Base-by-base conservation (phyloP, 352 stramenopile genomes). In the Phytopythium chamaehyphon region DNA sequence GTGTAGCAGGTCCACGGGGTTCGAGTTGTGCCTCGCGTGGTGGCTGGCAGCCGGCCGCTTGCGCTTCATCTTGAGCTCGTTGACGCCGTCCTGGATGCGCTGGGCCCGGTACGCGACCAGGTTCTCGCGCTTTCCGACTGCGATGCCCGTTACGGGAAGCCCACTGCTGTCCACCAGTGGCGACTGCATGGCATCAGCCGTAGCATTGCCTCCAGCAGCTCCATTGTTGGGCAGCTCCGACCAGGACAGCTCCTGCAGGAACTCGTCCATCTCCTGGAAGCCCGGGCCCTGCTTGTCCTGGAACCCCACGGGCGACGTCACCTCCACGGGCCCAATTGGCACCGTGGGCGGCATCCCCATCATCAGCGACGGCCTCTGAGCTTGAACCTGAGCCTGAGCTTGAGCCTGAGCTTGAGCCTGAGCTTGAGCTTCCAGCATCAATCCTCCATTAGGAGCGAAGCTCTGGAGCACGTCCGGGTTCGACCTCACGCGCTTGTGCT, bases 31-130 rank as follows among this genome's bases (percentile, higher is more conserved):
- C 3, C 80, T 71, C 50, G 66, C 61, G 57, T 90, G 80, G 47
- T 80, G 65, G 19, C 50, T 48, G 44, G 54, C 69, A 19, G 63
- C 55, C 0, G 79, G 70, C 6, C 80, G 76, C 47, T 90, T 90
- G 38, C 77, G 80, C 55, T 90, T 90, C 77, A 90, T 88, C 59
- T 87, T 83, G 57, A 86, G 68, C 55, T 84, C 73, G 15, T 86
- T 82, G 33, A 86, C 63, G 43, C 71, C 75, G 22, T 76, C 72
- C 37, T 86, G 73, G 39, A 89, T 85, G 39, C 77, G 76, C 47
- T 86, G 76, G 26, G 76, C 71, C 31, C 67, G 76, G 40, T 80
- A 82, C 7, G 61, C 64, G n/a, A 76, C 73, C 28, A 28, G 33
- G 44, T 35, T 67, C 16, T 47, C 66, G n/a, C 46, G 47, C n/a